Base-by-base conservation (phyloP, 768 basidiomycete species). In the Filobasidium wieringae region DNA sequence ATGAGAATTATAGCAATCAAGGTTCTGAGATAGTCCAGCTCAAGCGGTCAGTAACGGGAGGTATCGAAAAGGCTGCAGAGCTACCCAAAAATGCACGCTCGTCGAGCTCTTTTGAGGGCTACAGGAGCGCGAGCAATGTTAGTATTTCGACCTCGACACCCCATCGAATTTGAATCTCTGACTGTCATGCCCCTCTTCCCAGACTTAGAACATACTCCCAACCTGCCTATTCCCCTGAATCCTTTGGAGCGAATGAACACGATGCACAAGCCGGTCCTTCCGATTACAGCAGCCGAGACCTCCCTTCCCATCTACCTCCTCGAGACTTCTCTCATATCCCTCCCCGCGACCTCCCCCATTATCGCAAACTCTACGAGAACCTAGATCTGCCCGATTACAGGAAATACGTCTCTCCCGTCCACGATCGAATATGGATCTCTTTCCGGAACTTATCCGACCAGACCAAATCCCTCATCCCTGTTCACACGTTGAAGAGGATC, bases 381-480 rank as follows among this genome's bases (percentile, higher is more conserved):
- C 15, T 26, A 19, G 22, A 6, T 27, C 43, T 6, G 22, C n/a
- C 24, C 4, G 22, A 26, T 6, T 11, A 47, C n/a, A 14, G 4
- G 5, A 40, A 40, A 22, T 15, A 40, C 37, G 37, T 17, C 22
- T 15, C 22, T 11, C 37, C 47, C 0, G 47, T 51, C 30, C 51
- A 27, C 34, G 56, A 57, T 19, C 36, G 36, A n/a, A 39, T 51
- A 2, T 57, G 56, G 56, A 57, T 37, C 12, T 26, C 47, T 8
- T 57, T 57, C 33, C 27, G 12, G 15, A 34, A 41, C 24, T 26
- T 57, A 8, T 50, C 56, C 27, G 51, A 17, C 32, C 36, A 57
- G 36, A 50, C 34, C 15, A 27, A 49, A 7, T 24, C 39, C n/a
- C 36, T 34, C 2, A 31, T 57, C 1, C 56, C 56, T 9, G 11